phyloP scores from a whole-genome alignment of 1,139 yeast genomes.

The Candida glucosophila region DNA sequence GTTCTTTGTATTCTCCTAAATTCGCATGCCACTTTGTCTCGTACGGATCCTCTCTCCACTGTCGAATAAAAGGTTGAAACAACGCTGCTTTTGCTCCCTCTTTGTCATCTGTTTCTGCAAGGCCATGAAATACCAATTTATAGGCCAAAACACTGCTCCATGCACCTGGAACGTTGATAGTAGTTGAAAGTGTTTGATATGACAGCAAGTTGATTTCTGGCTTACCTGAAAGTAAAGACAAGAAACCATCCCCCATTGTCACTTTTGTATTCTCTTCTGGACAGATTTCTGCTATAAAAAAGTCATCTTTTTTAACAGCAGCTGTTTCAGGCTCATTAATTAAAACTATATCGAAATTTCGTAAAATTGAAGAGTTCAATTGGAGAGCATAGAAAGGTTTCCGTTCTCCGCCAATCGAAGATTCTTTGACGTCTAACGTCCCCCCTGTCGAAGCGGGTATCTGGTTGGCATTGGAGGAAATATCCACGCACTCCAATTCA shows the following conservation, averaged over 20 bases:
- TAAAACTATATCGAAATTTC: constrained; percentile 40
- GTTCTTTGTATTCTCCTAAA: constrained; percentile 19
- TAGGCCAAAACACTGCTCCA: constrained; percentile 60
- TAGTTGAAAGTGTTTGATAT: constrained; percentile 37
- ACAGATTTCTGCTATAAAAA: constrained; percentile 24
- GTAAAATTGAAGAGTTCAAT: constrained; percentile 23
- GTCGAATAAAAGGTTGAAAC: constrained; percentile 62
- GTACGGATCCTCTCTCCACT: constrained; percentile 53
- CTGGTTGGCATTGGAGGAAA: constrained; percentile 18
- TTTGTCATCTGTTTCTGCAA: constrained; percentile 5
- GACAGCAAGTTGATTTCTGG: constrained; percentile 33
- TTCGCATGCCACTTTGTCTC: constrained; percentile 75
- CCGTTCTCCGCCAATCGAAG: constrained; percentile 42
- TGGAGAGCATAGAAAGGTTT: constrained; percentile 41
- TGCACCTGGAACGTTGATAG: constrained; percentile 43
- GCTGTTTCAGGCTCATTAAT: constrained; percentile 11
- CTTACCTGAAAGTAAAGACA: constrained; percentile 25
- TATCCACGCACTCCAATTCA: constrained; percentile 35
- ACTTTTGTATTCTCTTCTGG: constrained; percentile 9
- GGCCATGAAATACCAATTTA: constrained; percentile 18
- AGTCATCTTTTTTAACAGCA: constrained; percentile 19
- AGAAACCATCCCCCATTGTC: constrained; percentile 22
- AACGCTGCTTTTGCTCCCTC: constrained; percentile 7
- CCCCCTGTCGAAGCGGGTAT: constrained; percentile 39
- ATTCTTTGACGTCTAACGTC: constrained; percentile 29